Evolutionary conservation across 148 eudicot genomes (phyloP), one percentile per base, ranked within the genome.

Genomic region (Selenicereus undatus): DNA sequence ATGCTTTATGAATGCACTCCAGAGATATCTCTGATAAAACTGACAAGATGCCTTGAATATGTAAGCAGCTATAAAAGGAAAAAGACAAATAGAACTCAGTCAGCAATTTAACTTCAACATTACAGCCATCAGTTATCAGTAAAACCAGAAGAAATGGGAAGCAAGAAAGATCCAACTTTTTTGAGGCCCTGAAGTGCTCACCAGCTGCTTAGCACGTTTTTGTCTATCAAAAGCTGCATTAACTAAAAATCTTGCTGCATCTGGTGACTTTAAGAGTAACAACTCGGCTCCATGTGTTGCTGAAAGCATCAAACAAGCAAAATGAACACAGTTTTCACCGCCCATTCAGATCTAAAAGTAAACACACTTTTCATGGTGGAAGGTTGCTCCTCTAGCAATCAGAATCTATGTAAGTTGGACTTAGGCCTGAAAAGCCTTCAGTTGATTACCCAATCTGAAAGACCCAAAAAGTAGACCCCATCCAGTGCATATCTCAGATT

Each of bases 151-250:
- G 66, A 72, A 42, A 12, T 22, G 36, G 27, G 29, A 32, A 50
- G 22, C 51, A 39, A 22, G 66, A 32, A 48, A 74, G 0, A 65
- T 4, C 72, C 26, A 29, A 51, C 18, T 71, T 16, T 64, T 5
- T 71, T 26, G 50, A 75, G 81, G 75, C 8, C 30, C 22, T 54
- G 72, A 80, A 74, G 71, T 74, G 64, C 98, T 91, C 82, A 95
- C 99, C 91, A 95, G 86, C 83, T 93, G 97, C 87, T 84, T 93
- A 71, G 94, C 92, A 84, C 81, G 98, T 78, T 86, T 92, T 83
- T 89, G 97, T 76, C 85, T 88, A 45, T 88, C 91, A 86, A 95
- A 93, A 81, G 97, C 93, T 80, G 93, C 89, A 85, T 84, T 81
- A 68, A 87, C 81, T 18, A 95, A 86, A 84, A 79, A 90, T 79